A percentile compares a stretch with the other conserved stretches of the same genome.
Evolutionary conservation across 768 basidiomycete species (phyloP).

Genomic region (Tulasnella sp.): DNA sequence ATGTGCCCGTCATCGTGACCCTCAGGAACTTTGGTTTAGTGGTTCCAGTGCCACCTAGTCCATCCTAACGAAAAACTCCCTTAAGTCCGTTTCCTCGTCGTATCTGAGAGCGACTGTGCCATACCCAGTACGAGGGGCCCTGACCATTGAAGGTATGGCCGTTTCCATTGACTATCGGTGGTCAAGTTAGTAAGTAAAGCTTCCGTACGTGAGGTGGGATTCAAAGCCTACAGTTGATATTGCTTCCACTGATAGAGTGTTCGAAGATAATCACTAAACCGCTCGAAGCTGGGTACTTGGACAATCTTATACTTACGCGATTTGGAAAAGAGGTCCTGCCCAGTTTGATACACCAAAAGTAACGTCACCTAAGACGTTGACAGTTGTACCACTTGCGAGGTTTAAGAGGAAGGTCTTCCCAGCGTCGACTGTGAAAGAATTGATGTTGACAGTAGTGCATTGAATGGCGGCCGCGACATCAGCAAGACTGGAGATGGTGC

Average conservation of each 20-base stretch:
- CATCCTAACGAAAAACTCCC: slow-evolving; percentile 17
- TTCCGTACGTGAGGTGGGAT: too few species aligned
- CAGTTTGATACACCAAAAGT: slow-evolving; percentile 42
- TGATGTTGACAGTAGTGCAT: slow-evolving; percentile 53
- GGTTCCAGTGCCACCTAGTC: slow-evolving; percentile 25
- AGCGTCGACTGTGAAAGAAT: slow-evolving; percentile 32
- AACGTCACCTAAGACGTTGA: slow-evolving; percentile 55
- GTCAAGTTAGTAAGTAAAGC: background rate
- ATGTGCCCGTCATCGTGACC: slow-evolving; percentile 37
- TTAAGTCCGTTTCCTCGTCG: background rate
- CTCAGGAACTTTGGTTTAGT: slow-evolving; percentile 37
- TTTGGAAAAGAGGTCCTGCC: slow-evolving; percentile 21
- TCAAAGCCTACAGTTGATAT: background rate
- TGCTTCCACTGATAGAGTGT: background rate
- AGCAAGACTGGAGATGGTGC: slow-evolving; percentile 45
- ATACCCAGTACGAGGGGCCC: slow-evolving; percentile 41
- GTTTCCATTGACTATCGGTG: slow-evolving; percentile 35
- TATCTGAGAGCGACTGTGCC: background rate
- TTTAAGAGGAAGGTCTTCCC: slow-evolving; percentile 44
- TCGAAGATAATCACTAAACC: background rate
- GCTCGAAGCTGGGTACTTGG: slow-evolving; percentile 38
- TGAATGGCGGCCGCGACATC: slow-evolving; percentile 46
- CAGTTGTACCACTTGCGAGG: slow-evolving; percentile 44
- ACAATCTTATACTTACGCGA: background rate
- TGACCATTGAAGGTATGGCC: slow-evolving; percentile 37